These are phyloP conservation scores for Ogataea nitratoaversa DNA, from an alignment of 805 yeast genomes.

Conservation along the genomic window DNA sequence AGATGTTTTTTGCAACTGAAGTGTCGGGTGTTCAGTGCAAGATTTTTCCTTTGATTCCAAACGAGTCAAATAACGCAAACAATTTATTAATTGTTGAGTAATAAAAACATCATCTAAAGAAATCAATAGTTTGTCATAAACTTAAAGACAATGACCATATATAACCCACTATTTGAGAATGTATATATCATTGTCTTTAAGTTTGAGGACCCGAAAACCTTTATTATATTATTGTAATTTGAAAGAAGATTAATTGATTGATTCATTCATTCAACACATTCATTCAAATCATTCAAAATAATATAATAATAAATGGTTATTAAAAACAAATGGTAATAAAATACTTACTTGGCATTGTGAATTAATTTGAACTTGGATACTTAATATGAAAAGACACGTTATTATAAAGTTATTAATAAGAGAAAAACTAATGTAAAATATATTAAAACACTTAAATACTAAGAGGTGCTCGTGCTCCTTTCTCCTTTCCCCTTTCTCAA, in stretches of 20 bases:
- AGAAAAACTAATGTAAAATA: neutral
- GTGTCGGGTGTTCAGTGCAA: slow-evolving; percentile 86
- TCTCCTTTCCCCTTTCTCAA: too few species aligned
- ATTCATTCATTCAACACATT: too few species aligned
- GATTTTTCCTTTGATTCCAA: slow-evolving; percentile 1
- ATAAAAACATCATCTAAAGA: neutral
- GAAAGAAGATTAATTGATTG: too few species aligned
- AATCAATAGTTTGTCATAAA: neutral
- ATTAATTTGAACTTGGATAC: slow-evolving; percentile 4
- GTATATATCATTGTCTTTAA: too few species aligned
- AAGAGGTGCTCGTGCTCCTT: neutral
- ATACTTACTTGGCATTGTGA: slow-evolving; percentile 30
- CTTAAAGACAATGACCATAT: neutral
- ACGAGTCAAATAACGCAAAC: neutral
- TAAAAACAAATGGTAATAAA: neutral
- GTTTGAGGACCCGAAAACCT: slow-evolving; percentile 22
- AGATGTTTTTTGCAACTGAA: slow-evolving; percentile 49
- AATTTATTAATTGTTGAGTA: neutral
- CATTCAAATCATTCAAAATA: too few species aligned
- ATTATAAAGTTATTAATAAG: too few species aligned
- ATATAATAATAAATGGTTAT: neutral
- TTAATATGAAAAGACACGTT: neutral
- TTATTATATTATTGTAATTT: slow-evolving; percentile 7
- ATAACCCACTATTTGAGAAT: too few species aligned
- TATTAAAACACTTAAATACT: neutral